phyloP scores from a whole-genome alignment of 1,284 basidiomycete species.

The Moesziomyces globuligerus region DNA sequence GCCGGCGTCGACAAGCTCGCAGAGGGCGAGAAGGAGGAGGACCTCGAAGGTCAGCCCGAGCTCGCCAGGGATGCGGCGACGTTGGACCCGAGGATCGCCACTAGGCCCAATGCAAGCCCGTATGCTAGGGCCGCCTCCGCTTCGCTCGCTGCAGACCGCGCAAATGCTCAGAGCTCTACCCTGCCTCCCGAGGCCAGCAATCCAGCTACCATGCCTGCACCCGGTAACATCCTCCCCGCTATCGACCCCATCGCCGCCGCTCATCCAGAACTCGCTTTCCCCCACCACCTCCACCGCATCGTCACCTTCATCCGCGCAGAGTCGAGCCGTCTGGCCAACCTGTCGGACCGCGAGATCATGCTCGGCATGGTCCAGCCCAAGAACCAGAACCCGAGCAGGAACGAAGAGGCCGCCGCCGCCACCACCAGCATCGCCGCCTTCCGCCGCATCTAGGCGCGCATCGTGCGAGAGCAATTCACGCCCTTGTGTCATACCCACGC shows the following conservation, averaged over 20 bases:
- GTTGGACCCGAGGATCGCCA: conserved; percentile 30
- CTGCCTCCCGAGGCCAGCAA: conserved; percentile 20
- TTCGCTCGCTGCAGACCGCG: conserved; percentile 22
- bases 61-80: conserved; percentile 49
- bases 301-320: conserved; percentile 84
- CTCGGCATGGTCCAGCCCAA: conserved; percentile 23
- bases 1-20: conserved; percentile 52
- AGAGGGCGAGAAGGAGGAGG: conserved; percentile 59
- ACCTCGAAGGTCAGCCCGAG: conserved; percentile 71
- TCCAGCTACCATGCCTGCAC: conserved; percentile 22
- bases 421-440: conserved; percentile 44
- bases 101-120: conserved; percentile 25
- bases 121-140: conserved; percentile 38
- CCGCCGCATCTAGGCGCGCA: conserved; percentile 18
- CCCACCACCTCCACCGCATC: conserved; percentile 77
- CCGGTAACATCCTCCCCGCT: conserved; percentile 20
- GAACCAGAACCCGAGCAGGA: conserved; percentile 5
- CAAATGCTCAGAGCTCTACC: conserved; percentile 18
- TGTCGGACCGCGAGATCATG: conserved; percentile 79
- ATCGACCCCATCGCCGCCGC: conserved; percentile 40
- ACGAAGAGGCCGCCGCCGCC: conserved; percentile 23
- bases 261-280: conserved; percentile 68
- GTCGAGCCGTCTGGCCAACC: conserved; percentile 76
- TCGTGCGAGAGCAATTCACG: too few species aligned
- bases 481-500: too few species aligned